Conservation (phyloP, 108 stramenopile species). For the Poteriospumella lacustris region DNA sequence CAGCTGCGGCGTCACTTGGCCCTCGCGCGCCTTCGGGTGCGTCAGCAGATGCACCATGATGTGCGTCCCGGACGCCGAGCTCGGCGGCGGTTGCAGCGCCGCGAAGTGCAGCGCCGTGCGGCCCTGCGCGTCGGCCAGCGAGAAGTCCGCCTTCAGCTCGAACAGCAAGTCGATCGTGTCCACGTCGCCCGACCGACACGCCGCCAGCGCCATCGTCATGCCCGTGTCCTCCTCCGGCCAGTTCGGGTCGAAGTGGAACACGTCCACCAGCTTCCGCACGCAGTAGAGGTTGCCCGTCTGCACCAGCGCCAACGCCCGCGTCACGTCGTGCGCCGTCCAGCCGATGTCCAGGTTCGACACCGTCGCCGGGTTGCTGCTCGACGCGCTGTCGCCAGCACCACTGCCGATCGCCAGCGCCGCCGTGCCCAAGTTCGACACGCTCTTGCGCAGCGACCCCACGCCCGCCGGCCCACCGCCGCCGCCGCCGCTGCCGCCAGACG, state of each 20-base stretch:
- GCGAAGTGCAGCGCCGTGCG: background rate
- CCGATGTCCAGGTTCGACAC: too few relatives aligned
- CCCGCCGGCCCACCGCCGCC: too few relatives aligned
- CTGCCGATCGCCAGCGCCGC: too few relatives aligned
- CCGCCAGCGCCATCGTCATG: background rate
- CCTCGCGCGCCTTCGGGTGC: background rate
- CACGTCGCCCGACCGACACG: background rate
- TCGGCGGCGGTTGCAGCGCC: background rate
- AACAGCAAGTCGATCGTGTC: background rate
- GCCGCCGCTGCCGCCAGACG: too few relatives aligned
- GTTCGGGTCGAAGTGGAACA: background rate
- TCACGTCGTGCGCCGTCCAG: conserved; percentile 5
- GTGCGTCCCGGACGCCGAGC: too few relatives aligned
- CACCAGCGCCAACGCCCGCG: background rate
- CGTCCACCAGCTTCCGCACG: background rate
- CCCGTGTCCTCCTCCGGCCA: background rate
- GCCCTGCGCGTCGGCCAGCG: background rate
- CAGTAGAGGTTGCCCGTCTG: background rate
- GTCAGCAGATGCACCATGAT: background rate
- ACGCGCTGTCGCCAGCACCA: too few relatives aligned
- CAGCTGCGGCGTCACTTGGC: background rate
- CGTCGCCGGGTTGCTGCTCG: too few relatives aligned
- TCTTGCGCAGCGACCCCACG: too few relatives aligned
- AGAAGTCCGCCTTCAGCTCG: background rate
- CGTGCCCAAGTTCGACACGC: too few relatives aligned